A percentile compares a stretch with the other conserved stretches of the same genome.
phyloP scores from a whole-genome alignment of 192 early-diverging fungal genomes.

The Spizellomyces sp. region DNA sequence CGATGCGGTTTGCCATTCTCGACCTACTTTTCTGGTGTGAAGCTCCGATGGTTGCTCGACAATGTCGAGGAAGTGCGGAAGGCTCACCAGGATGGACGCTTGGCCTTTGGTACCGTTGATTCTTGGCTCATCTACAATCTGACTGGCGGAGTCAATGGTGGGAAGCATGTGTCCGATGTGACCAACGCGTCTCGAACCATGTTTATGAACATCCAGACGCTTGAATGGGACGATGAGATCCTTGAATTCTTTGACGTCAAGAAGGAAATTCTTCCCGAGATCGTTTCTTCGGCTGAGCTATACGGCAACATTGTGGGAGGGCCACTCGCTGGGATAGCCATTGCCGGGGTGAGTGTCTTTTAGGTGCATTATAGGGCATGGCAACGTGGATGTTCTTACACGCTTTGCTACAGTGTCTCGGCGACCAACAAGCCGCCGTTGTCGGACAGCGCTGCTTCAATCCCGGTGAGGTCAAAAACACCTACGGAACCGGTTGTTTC shows the following conservation, averaged over 20 bases:
- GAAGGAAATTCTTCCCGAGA: conserved; percentile 68
- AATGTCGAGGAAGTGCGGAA: conserved; percentile 71
- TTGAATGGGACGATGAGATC: conserved; percentile 72
- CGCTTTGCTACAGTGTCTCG: conserved; percentile 55
- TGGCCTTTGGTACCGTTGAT: conserved; percentile 90
- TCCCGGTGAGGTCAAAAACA: conserved; percentile 90
- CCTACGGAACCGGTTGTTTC: conserved; percentile 96
- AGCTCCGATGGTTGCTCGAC: conserved; percentile 91
- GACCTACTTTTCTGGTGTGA: conserved; percentile 91
- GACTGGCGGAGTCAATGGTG: conserved; percentile 74
- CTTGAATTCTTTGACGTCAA: conserved; percentile 76
- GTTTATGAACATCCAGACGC: conserved; percentile 85
- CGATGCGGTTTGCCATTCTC: conserved; percentile 86
- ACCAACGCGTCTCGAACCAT: conserved; percentile 94
- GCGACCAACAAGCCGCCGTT: conserved; percentile 93
- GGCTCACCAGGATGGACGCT: conserved; percentile 69
- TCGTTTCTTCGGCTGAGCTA: conserved; percentile 77
- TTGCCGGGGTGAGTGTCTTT: conserved; percentile 58
- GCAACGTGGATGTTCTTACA: neutral
- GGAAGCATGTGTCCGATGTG: conserved; percentile 84
- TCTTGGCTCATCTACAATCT: conserved; percentile 94
- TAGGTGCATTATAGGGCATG: too few relatives aligned
- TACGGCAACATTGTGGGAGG: conserved; percentile 66
- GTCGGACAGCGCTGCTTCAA: conserved; percentile 93
- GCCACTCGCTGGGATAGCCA: conserved; percentile 69